These are phyloP conservation scores for Borovskyia barvae DNA, from an alignment of 208 protist species.

Conservation along the genomic window DNA sequence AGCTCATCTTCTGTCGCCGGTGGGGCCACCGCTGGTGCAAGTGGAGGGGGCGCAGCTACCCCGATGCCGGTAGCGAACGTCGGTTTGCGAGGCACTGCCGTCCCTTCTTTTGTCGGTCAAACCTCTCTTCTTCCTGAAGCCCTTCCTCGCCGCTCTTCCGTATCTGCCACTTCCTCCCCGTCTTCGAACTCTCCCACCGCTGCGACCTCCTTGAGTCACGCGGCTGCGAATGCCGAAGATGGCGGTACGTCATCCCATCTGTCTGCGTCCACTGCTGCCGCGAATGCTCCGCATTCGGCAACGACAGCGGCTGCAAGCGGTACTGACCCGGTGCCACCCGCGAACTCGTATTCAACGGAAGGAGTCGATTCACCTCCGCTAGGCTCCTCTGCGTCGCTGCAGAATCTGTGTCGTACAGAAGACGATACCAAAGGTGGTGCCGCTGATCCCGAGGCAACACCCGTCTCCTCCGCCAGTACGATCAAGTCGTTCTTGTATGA, in stretches of 20 bases:
- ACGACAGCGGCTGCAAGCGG: no score
- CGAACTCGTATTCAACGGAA: no score
- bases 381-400: constrained; percentile 25
- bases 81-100: neutral
- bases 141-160: constrained; percentile 7
- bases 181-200: constrained; percentile 1
- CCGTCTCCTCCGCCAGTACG: constrained; percentile 32
- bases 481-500: constrained; percentile 61
- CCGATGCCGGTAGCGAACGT: neutral
- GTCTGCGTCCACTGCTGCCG: neutral
- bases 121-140: constrained; percentile 8
- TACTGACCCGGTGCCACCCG: no score
- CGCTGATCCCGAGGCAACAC: constrained; percentile 21
- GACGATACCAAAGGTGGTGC: constrained; percentile 25
- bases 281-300: no score
- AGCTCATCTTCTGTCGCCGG: neutral
- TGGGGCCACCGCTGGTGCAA: neutral
- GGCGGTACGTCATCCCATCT: neutral
- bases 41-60: constrained; percentile 1
- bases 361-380: no score
- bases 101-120: constrained; percentile 8
- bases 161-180: constrained; percentile 1
- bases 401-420: constrained; percentile 20
- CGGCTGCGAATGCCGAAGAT: neutral
- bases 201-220: neutral